Evolutionary conservation across 148 eudicot species (phyloP), one percentile per base, ranked within the genome.

Genomic region (Vaccinium vitisidaea): DNA sequence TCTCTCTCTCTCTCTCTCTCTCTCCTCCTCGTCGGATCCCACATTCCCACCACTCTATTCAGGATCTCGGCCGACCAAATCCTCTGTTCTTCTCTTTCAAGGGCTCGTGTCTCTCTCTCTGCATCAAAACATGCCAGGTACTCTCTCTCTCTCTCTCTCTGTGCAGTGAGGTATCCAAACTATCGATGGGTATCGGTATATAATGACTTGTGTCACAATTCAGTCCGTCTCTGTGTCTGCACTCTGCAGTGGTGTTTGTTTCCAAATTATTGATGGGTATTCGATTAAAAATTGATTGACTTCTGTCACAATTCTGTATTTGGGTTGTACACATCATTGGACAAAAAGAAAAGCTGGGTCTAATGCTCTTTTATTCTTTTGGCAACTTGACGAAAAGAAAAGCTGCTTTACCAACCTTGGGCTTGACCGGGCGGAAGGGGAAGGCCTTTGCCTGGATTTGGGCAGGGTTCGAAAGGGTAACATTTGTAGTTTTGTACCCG

Each of bases 121-220:
- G 23, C 78, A 46, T 75, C 50, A 2, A 23, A 48, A 48, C 8
- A 76, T 76, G 80, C 18, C 8, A n/a, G 55, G 30, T 48, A 43
- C 32, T 76, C 30, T 46, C 80, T 49, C 79, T 76, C 79, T 48
- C 77, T 46, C 78, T 46, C 77, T 43, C 77, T 74, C 54, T 46
- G 4, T 36, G 39, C 0, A 36, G 4, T 36, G 39, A 36, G 39
- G 39, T 36, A 36, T 36, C 39, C 39, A 36, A 36, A 36, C 39
- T 36, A 36, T 36, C 46, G 46, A 43, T 0, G 46, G 46, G 46
- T 43, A 43, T 43, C 46, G 46, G 46, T 43, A 4, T 43, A 43
- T 43, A 5, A 5, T 0, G 46, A 43, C 6, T 43, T 43, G 46
- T 43, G 46, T 43, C 46, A 43, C 46, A 43, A 43, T 43, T 43